Evolutionary conservation across 345 rosid genomes (phyloP).

Genomic region (Hevea brasiliensis): DNA sequence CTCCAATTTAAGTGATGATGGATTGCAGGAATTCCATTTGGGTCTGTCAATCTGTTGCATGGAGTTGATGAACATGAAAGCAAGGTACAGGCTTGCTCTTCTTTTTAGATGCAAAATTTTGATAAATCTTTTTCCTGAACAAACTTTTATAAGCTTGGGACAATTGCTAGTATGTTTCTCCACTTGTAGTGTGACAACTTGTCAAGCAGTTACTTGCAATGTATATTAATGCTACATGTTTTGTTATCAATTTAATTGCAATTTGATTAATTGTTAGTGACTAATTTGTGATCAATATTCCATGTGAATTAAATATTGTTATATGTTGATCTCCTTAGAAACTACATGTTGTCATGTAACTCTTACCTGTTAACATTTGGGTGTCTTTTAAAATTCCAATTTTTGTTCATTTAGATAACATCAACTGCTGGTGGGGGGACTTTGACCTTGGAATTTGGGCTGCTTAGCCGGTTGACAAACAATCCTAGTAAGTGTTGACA

Average conservation of each 20-base stretch:
- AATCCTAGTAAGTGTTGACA: conserved; percentile 65
- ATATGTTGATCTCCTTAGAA: not conserved
- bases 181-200: not conserved
- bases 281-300: not conserved
- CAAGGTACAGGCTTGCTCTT: conserved; percentile 55
- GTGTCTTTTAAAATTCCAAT: conserved; percentile 12
- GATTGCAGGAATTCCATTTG: conserved; percentile 87
- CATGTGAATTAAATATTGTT: not conserved
- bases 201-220: not conserved
- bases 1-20: conserved; percentile 18
- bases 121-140: not conserved
- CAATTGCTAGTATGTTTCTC: not conserved
- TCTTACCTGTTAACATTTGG: conserved; percentile 1
- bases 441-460: conserved; percentile 90
- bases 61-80: conserved; percentile 99
- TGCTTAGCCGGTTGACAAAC: conserved; percentile 88
- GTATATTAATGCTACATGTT: too few relatives aligned
- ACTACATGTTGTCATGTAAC: not conserved
- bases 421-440: conserved; percentile 99
- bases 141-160: not conserved
- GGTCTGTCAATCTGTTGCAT: conserved; percentile 84
- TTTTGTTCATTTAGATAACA: conserved; percentile 63
- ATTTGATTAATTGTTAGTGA: not conserved
- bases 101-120: not conserved
- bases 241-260: not conserved